Evolutionary conservation across 2,329 filamentous ascomycete genomes (phyloP).

Genomic region (Colletotrichum sp.): DNA sequence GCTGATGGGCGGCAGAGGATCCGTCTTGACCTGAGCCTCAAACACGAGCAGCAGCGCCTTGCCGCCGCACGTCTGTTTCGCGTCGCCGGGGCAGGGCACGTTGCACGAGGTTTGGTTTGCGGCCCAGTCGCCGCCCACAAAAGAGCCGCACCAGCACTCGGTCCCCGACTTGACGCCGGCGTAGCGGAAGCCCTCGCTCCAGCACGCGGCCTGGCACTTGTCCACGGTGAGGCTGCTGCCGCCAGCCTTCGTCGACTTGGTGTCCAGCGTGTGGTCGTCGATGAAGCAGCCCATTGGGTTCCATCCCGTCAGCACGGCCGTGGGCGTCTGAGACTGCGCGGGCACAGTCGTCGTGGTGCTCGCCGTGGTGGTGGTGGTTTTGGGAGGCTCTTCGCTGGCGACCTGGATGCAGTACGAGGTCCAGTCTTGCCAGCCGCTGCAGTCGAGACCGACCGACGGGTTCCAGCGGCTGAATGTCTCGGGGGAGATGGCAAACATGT

Average conservation of each 20-base stretch:
- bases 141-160: slow-evolving; percentile 45
- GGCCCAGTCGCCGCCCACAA: slow-evolving; percentile 24
- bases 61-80: slow-evolving; percentile 37
- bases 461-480: slow-evolving; percentile 25
- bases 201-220: slow-evolving; percentile 40
- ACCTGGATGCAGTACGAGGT: slow-evolving; percentile 29
- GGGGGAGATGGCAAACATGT: slow-evolving; percentile 13
- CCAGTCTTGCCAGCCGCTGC: slow-evolving; percentile 19
- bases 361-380: slow-evolving; percentile 10
- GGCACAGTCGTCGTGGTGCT: slow-evolving; percentile 5
- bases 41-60: slow-evolving; percentile 33
- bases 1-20: neutral
- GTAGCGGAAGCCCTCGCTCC: slow-evolving; percentile 35
- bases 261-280: slow-evolving; percentile 29
- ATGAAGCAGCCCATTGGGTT: slow-evolving; percentile 42
- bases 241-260: slow-evolving; percentile 29
- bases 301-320: slow-evolving; percentile 21
- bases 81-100: slow-evolving; percentile 36
- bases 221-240: slow-evolving; percentile 33
- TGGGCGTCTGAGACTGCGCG: slow-evolving; percentile 5
- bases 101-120: slow-evolving; percentile 29
- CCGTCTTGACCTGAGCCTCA: neutral
- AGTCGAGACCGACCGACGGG: slow-evolving; percentile 26
- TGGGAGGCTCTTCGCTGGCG: slow-evolving; percentile 4
- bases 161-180: slow-evolving; percentile 42